Evolutionary conservation across 139 green algal genomes (phyloP), one percentile per base, ranked within the genome.

Genomic region (Penium margaritaceum): DNA sequence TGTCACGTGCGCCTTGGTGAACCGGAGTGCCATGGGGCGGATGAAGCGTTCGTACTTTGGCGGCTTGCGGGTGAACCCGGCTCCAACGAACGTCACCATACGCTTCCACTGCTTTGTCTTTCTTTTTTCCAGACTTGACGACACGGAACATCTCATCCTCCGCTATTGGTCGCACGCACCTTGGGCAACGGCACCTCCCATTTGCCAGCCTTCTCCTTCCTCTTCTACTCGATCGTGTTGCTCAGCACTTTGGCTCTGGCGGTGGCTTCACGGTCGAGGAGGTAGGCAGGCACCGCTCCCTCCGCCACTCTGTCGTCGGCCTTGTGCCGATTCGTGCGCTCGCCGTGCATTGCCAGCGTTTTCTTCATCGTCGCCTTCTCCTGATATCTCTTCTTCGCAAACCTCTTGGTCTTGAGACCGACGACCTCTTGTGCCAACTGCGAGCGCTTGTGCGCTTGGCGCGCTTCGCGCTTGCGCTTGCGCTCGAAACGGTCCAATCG

Each of bases 31-130:
- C 55, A 87, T 94, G 30, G 95, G 95, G 7, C 94, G 83, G 84
- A 99, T 99, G 85, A 99, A 99, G 46, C 95, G 85, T 86, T 99
- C 95, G 74, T 98, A 99, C 86, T 99, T 99, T 57, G 95, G 95
- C 14, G 95, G 93, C 85, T 99, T 99, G 29, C 95, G 88, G 9
- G 95, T 99, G 84, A 99, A 99, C 63, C 84, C 85, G 17, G 86
- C 85, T 1, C 94, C 93, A 46, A 99, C 95, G 85, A 96, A 99
- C 0, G 95, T 99, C 55, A 99, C 92, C 92, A 99, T 96, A 67
- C 95, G 89, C 85, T 99, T 99, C 95, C 95, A 99, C 65, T 83
- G 78, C 86, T 99, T 99, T 44, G 75, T 64, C 76, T 57, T 83
- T 81, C n/a, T 78, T 51, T 58, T 88, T 87, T 30, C 83, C 84